A percentile compares a stretch with the other conserved stretches of the same genome.
Evolutionary conservation across 352 stramenopile species (phyloP).

Genomic region (Phytophthora tentaculata): DNA sequence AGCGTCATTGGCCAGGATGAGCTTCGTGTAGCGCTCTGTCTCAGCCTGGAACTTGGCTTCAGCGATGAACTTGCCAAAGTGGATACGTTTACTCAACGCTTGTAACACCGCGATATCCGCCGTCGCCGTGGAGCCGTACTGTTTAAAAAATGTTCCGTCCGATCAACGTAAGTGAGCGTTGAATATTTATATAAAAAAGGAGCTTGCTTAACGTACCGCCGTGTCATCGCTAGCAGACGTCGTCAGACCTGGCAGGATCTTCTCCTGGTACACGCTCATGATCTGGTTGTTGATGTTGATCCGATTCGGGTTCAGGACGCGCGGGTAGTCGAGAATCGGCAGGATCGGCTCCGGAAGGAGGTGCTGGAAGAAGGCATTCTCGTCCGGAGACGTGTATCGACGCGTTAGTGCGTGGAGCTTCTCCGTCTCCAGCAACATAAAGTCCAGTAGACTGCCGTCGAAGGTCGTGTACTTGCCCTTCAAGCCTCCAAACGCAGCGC

Average conservation of each 20-base stretch:
- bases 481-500: conserved; percentile 74
- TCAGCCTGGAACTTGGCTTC: conserved; percentile 96
- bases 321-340: conserved; percentile 92
- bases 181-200: neutral
- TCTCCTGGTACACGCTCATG: conserved; percentile 95
- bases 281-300: conserved; percentile 99
- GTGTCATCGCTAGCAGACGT: conserved; percentile 89
- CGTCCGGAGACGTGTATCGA: conserved; percentile 98
- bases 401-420: conserved; percentile 93
- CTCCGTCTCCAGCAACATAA: conserved; percentile 98
- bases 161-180: neutral
- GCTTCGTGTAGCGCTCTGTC: conserved; percentile 90
- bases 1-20: conserved; percentile 94
- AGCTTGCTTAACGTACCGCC: conserved; percentile 39
- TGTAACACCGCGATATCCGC: conserved; percentile 94
- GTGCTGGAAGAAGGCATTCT: conserved; percentile 98
- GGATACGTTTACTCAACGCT: conserved; percentile 96
- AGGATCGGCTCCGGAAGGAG: conserved; percentile 92
- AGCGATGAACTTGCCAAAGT: conserved; percentile 99
- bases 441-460: conserved; percentile 92
- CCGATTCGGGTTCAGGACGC: conserved; percentile 93
- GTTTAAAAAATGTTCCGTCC: conserved; percentile 9
- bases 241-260: conserved; percentile 94
- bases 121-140: conserved; percentile 86
- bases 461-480: conserved; percentile 89